Base-by-base conservation (phyloP, 257 asterid genomes). In the Schizonepeta tenuifolia region DNA sequence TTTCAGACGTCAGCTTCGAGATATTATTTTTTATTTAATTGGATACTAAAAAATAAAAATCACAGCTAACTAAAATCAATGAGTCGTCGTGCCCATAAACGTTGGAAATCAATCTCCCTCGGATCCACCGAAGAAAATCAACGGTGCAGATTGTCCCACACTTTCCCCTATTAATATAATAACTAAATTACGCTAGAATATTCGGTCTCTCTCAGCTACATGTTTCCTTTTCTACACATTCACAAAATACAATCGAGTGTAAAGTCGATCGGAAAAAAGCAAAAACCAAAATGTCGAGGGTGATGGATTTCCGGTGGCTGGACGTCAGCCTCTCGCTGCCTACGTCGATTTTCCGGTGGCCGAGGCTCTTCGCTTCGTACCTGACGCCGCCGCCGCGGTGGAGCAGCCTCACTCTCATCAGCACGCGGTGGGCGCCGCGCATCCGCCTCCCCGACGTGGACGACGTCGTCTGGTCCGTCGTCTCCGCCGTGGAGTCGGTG, bases 401-500 rank as follows among this genome's bases (percentile, higher is more conserved):
- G 83, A 67, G 76, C 75, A 69, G 77, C 77, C 63, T 72, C 53
- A 51, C 72, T 50, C 60, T 80, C 63, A 70, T 79, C 73, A 59
- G 59, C 64, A 22, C 69, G 58, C 60, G 79, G 20, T 78, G 82
- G 86, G 77, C 83, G 36, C 70, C 86, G 22, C 73, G 82, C 67
- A 31, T 83, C 33, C 69, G 82, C 0, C 57, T 85, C 22, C 90
- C 90, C 17, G 78, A 81, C 74, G 63, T 83, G 15, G 90, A 83
- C 90, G 86, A 81, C 78, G 82, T 85, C 76, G 75, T 85, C 4
- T 85, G 90, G 90, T 83, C 90, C 31, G 51, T 85, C 65, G 74
- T 85, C 72, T 76, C 88, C 69, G 90, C 88, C 62, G 83, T 85
- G 50, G 90, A 85, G 77, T 83, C 90, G 65, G 86, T 85, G 40